These are phyloP conservation scores for Zymoseptoria passerinii DNA, from an alignment of 2,329 filamentous ascomycete genomes.

Conservation along the genomic window DNA sequence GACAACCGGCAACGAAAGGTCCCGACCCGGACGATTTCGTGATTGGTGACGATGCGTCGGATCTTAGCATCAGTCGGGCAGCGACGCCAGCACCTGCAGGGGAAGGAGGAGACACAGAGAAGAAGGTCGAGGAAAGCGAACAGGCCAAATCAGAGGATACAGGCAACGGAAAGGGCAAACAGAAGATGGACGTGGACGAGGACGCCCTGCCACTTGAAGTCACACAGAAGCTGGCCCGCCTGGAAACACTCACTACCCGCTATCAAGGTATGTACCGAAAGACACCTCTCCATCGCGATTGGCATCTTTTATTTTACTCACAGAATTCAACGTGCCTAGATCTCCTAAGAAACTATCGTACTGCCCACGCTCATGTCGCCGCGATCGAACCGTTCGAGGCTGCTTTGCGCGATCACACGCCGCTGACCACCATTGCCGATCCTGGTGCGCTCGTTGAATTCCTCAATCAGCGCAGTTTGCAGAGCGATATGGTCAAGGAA, in stretches of 20 bases:
- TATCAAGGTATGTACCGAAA: conserved; percentile 59
- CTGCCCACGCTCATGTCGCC: conserved; percentile 77
- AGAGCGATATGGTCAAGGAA: conserved; percentile 87
- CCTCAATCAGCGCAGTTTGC: conserved; percentile 73
- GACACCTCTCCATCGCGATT: conserved; percentile 18
- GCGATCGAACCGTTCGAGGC: conserved; percentile 92
- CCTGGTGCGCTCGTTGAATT: conserved; percentile 81
- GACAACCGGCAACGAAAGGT: conserved; percentile 29
- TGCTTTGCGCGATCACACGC: conserved; percentile 83
- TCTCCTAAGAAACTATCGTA: conserved; percentile 80
- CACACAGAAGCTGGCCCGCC: conserved; percentile 64
- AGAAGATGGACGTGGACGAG: conserved; percentile 7
- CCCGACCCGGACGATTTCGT: conserved; percentile 83
- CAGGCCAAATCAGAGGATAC: conserved; percentile 20
- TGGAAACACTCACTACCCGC: conserved; percentile 82
- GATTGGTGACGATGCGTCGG: conserved; percentile 70
- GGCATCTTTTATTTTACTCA: conserved; percentile 24
- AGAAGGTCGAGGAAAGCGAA: conserved; percentile 23
- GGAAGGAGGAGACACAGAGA: conserved; percentile 2
- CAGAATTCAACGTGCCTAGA: conserved; percentile 46
- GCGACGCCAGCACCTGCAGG: conserved; percentile 47
- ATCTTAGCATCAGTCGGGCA: conserved; percentile 51
- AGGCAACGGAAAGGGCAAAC: conserved; percentile 24
- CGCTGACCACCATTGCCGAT: conserved; percentile 79
- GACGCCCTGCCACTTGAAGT: conserved; percentile 65